Evolutionary conservation across 352 stramenopile genomes (phyloP), one percentile per base, ranked within the genome.

Genomic region (Phytophthora boehmeriae): DNA sequence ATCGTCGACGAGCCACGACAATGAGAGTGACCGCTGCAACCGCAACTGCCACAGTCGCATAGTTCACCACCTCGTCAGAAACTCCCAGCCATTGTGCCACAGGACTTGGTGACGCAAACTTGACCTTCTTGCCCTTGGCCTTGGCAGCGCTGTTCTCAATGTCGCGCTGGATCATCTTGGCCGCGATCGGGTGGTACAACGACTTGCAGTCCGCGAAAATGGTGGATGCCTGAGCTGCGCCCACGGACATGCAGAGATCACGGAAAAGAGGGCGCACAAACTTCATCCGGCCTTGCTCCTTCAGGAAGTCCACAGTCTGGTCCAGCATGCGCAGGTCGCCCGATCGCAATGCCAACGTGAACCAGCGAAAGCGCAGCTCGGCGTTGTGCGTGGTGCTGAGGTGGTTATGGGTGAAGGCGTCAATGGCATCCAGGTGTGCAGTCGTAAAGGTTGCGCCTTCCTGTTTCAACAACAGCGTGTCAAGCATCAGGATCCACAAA

Each of bases 281-380:
- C 74, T 91, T 91, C 82, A 91, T 89, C 42, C 82, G 80, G 35
- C 80, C 82, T 47, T 91, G 82, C 49, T 91, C 82, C 39, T 83
- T 73, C 19, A 90, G 50, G 47, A 91, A 85, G 32, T 64, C 60
- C 1, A 75, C 64, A 9, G 73, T 80, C 30, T 67, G 66, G 22
- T 71, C 49, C 19, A 89, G 46, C 54, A 79, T 27, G 22, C 77
- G 74, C 52, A 73, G 48, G 45, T 88, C 75, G 30, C 71, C 60
- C 3, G 82, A 68, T 19, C 82, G 79, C 45, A 91, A 63, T 34
- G 65, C 67, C 55, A 91, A 56, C 41, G 80, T 88, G 61, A 81
- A 88, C 76, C 78, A 91, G 13, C 82, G 82, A 58, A 88, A 89
- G 32, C 82, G 79, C 55, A 91, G 60, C 62, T 91, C 82, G n/a